Evolutionary conservation across 495 filamentous ascomycete species (phyloP), one percentile per base, ranked within the genome.

Genomic region (Cercophora newfieldiana): DNA sequence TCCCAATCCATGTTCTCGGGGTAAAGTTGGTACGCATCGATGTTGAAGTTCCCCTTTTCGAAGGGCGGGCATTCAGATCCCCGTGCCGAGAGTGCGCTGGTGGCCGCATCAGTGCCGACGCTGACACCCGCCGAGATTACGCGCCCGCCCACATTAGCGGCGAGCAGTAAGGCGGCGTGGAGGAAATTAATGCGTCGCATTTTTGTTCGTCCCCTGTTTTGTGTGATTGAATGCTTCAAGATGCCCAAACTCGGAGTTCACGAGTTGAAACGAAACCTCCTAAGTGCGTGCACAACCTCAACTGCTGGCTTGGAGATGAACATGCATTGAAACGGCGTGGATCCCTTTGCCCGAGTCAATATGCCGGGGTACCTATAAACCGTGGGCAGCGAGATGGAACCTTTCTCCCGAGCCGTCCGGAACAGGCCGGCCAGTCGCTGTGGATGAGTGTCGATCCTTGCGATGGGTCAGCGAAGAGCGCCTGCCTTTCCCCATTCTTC

Each of bases 1-100:
- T 78, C 72, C 61, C 75, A 78, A 51, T 75, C 75, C 53, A 71
- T 72, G 33, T 76, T 78, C 33, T 78, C 75, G 24, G 75, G 75
- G 50, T 76, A 76, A 14, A 78, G 65, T 49, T 78, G 75, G 67
- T 72, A 76, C 21, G 69, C 66, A 7, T 72, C 62, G 49, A 78
- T 69, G 30, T 66, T 66, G 59, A 78, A 68, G 7, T 67, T 71
- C 21, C 75, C 72, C 25, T 66, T 74, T 22, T 71, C 37, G 56
- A 76, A 73, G 7, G 71, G 69, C 19, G 71, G 71, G 65, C 75
- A 78, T 24, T 29, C 47, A 25, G 33, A 59, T 18, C 50, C 24
- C 21, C 22, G 25, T 53, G 50, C 50, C 21, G 25, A 53, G 25
- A 53, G 50, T 53, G 50, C 50, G 37, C 12, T 16, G 37, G 4